Base-by-base conservation (phyloP, 2,329 filamentous ascomycete species). In the Cadophora malorum region DNA sequence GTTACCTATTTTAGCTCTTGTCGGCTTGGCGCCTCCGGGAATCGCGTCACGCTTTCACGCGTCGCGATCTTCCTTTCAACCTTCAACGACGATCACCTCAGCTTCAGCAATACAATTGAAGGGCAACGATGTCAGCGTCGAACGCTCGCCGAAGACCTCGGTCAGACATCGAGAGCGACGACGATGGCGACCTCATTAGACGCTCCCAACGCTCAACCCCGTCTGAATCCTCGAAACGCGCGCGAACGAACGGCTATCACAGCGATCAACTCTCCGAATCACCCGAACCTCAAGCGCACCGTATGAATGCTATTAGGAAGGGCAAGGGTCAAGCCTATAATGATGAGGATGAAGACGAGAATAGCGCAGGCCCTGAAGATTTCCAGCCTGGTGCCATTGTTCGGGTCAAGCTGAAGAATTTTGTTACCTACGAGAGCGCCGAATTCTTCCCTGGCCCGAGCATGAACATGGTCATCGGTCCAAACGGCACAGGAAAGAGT, bases 401-500 rank as follows among this genome's bases (percentile, higher is more conserved):
- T 60, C 88, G 94, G 45, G 93, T 99, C 59, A 91, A 89, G 73
- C 85, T 98, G 55, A 87, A 86, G 60, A 92, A 98, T 79, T 99
- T 99, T 74, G 93, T 99, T 65, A 99, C 96, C 0, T 99, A 99
- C 80, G 94, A 92, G 61, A 89, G 90, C 64, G 95, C 94, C 65
- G 94, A 97, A 72, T 97, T 98, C 79, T 88, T 91, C 67, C 93
- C 94, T 14, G 96, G 96, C 0, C 95, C 96, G 0, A 95, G 92
- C 77, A 80, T 99, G 76, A 99, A 99, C 78, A 98, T 99, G 95
- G 90, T 99, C 64, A 97, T 99, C 74, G 96, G 96, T 0, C 96
- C 96, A n/a, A 99, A 99, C 76, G 96, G 96, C 41, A 98, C 96
- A 0, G 96, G 96, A 65, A 99, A 99, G 81, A 98, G 95, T 80